Evolutionary conservation across 129 eudicot species (phyloP).

Genomic region (Centrapalus pauciflorus): DNA sequence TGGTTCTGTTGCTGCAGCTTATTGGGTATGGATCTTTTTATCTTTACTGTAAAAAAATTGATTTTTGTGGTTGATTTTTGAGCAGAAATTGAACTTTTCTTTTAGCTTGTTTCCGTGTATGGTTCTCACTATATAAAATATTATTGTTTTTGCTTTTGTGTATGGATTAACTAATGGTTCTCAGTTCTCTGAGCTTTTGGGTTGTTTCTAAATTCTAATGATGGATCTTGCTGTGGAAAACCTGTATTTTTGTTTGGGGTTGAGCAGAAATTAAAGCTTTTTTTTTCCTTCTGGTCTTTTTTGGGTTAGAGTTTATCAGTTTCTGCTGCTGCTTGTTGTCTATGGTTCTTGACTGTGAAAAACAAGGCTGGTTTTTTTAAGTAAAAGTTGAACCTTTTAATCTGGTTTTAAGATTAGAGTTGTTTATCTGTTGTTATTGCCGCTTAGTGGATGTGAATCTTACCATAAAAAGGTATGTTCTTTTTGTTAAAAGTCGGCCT

Average conservation of each 20-base stretch:
- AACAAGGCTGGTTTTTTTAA: no score
- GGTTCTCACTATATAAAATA: neutral
- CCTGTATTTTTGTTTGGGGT: neutral
- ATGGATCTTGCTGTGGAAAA: neutral
- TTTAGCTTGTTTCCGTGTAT: neutral
- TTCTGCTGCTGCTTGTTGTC: neutral
- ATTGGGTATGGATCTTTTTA: neutral
- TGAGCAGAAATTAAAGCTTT: neutral
- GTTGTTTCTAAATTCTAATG: neutral
- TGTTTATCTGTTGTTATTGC: neutral
- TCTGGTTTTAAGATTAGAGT: neutral
- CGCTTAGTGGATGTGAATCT: constrained; percentile 15
- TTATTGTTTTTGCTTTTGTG: neutral
- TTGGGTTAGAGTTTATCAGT: neutral
- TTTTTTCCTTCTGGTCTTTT: neutral
- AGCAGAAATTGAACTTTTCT: neutral
- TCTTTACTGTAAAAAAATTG: neutral
- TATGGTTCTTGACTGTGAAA: no score
- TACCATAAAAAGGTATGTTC: constrained; percentile 3
- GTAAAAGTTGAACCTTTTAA: neutral
- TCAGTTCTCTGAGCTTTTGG: neutral
- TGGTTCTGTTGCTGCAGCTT: constrained; percentile 7
- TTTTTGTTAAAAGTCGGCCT: neutral
- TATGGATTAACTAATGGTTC: neutral
- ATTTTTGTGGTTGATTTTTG: constrained; percentile 10